Evolutionary conservation across 2,329 filamentous ascomycete genomes (phyloP), one percentile per base, ranked within the genome.

Genomic region (Trichoderma arundinaceum): DNA sequence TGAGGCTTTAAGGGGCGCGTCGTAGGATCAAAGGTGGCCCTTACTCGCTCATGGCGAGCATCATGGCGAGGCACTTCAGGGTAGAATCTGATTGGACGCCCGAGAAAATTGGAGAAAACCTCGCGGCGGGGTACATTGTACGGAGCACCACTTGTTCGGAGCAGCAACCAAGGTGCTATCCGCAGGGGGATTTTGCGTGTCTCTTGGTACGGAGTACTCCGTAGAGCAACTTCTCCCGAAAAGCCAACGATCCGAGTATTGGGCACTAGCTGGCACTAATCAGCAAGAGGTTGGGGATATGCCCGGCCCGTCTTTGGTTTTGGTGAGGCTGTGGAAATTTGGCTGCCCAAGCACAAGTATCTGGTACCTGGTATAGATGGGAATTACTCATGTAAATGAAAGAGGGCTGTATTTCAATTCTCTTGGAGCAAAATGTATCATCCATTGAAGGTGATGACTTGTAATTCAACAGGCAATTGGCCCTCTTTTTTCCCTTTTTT

Each of bases 1-100:
- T 15, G 46, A 51, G 46, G 22, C 19, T n/a, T n/a, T n/a, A 51
- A 22, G 46, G 13, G 46, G 19, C 12, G 19, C 28, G 28, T 22
- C 13, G 49, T 35, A 52, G 49, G 49, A 52, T 52, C 28, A 32
- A 51, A 49, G 15, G 46, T 28, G 19, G 19, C 22, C 22, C 15
- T 52, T 41, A 43, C 35, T 61, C 35, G 46, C 22, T 52, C 35
- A 39, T 51, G 19, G 22, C 22, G 32, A 52, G 49, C 49, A 33
- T 32, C 49, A n/a, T 35, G 49, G 46, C 17, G 8, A 52, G 58
- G 58, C 46, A 61, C 58, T 61, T 61, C 46, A 61, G 35, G 19
- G 58, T 10, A 9, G n/a, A 7, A 17, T 43, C 15, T 61, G 46
- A 61, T 61, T 61, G 58, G 58, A 17, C 7, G 7, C 19, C 46